A percentile compares a stretch with the other conserved stretches of the same genome.
Conservation (phyloP, 2,329 filamentous ascomycete species). For the Orbilia javanica region DNA sequence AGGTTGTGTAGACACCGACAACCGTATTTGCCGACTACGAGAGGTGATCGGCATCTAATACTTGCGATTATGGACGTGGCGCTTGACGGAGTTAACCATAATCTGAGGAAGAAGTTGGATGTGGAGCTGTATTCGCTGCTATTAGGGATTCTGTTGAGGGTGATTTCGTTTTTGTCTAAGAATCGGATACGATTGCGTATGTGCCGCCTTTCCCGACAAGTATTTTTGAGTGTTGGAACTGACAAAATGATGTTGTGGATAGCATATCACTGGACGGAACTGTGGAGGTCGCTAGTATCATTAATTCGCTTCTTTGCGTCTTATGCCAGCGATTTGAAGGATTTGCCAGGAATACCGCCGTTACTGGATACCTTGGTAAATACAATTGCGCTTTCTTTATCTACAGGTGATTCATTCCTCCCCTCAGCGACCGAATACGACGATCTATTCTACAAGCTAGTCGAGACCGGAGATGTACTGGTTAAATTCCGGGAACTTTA, state of each 20-base stretch:
- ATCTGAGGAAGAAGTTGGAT: conserved; percentile 86
- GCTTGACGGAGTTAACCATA: conserved; percentile 93
- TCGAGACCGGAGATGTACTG: conserved; percentile 87
- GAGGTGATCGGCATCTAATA: conserved; percentile 78
- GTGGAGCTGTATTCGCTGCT: conserved; percentile 85
- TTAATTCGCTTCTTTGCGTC: conserved; percentile 91
- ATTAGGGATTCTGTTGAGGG: conserved; percentile 82
- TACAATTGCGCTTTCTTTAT: conserved; percentile 84
- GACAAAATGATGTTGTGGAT: conserved; percentile 17
- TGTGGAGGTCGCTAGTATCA: conserved; percentile 89
- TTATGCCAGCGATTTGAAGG: conserved; percentile 82
- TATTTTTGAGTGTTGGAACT: conserved; percentile 13
- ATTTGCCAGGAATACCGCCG: conserved; percentile 76
- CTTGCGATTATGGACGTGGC: conserved; percentile 85
- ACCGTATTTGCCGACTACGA: conserved; percentile 82
- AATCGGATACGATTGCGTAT: conserved; percentile 79
- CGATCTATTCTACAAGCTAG: conserved; percentile 97
- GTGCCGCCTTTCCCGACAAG: conserved; percentile 21
- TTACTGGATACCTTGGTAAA: conserved; percentile 84
- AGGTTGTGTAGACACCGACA: conserved; percentile 90
- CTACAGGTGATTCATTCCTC: conserved; percentile 88
- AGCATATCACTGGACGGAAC: conserved; percentile 91
- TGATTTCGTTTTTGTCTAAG: conserved; percentile 85
- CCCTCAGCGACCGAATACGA: conserved; percentile 90
- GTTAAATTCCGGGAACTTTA: conserved; percentile 85